These are phyloP conservation scores for Leishmania martiniquensis DNA, from an alignment of 208 protist species.

Conservation along the genomic window DNA sequence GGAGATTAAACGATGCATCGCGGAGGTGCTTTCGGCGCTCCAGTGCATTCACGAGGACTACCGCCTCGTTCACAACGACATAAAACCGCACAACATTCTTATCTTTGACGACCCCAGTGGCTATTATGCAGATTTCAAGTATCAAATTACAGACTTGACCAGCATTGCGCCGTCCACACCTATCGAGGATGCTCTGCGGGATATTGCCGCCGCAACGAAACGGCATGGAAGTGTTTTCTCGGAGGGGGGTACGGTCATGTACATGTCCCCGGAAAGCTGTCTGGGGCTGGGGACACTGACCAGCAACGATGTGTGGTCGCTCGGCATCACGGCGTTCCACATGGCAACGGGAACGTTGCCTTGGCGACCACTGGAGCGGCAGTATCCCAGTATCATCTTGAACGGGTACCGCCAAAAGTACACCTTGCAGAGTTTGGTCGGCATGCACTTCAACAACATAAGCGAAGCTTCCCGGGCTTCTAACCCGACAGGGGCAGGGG, in stretches of 20 bases:
- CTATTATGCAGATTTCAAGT: slow-evolving; percentile 26
- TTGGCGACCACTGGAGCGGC: slow-evolving; percentile 63
- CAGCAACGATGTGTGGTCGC: slow-evolving; percentile 84
- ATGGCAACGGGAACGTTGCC: slow-evolving; percentile 69
- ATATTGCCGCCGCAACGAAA: neutral
- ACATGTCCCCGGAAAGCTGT: slow-evolving; percentile 87
- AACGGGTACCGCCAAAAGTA: slow-evolving; percentile 61
- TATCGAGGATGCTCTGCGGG: slow-evolving; percentile 6
- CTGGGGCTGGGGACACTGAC: slow-evolving; percentile 47
- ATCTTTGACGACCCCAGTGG: slow-evolving; percentile 31
- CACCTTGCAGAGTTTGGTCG: slow-evolving; percentile 28
- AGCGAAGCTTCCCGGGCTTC: neutral
- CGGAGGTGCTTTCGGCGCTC: slow-evolving; percentile 46
- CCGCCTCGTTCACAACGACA: slow-evolving; percentile 72
- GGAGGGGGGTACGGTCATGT: slow-evolving; percentile 55
- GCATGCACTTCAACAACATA: neutral
- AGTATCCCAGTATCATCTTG: slow-evolving; percentile 68
- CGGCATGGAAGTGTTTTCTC: neutral
- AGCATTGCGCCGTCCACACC: slow-evolving; percentile 10
- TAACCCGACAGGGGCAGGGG: too few species aligned
- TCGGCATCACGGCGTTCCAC: slow-evolving; percentile 79
- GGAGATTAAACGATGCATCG: slow-evolving; percentile 28
- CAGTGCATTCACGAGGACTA: slow-evolving; percentile 62
- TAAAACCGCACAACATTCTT: slow-evolving; percentile 89
- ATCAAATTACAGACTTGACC: slow-evolving; percentile 72